Evolutionary conservation across 2,329 filamentous ascomycete species (phyloP).

Genomic region (Penicillium sp.): DNA sequence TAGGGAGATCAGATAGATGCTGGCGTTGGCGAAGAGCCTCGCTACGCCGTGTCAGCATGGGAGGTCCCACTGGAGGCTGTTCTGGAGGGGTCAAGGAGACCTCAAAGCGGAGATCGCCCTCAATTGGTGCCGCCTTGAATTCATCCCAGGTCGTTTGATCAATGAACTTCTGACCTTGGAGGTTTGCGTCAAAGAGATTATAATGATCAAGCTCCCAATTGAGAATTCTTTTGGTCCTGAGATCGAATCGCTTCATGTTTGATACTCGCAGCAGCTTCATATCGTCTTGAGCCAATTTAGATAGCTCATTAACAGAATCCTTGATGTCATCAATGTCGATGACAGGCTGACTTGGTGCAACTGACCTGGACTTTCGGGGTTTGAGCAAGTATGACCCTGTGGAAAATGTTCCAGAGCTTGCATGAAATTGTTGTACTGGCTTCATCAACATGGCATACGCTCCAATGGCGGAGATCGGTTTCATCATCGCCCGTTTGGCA

Average conservation of each 20-base stretch:
- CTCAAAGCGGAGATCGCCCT: conserved; percentile 37
- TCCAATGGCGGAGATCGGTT: conserved; percentile 27
- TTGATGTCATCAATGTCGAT: conserved; percentile 11
- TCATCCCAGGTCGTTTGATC: conserved; percentile 36
- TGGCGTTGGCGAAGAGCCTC: neutral
- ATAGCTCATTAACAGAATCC: conserved; percentile 28
- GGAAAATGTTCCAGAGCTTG: conserved; percentile 46
- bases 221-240: conserved; percentile 34
- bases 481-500: conserved; percentile 21
- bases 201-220: conserved; percentile 40
- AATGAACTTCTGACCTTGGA: conserved; percentile 34
- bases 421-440: conserved; percentile 41
- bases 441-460: conserved; percentile 40
- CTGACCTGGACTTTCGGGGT: conserved; percentile 15
- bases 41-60: conserved; percentile 7
- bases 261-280: conserved; percentile 14
- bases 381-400: conserved; percentile 36
- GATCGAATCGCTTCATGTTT: conserved; percentile 31
- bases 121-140: conserved; percentile 34
- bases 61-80: neutral
- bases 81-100: conserved; percentile 16
- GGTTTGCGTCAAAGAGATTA: conserved; percentile 27
- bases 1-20: neutral
- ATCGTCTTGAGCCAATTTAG: conserved; percentile 28
- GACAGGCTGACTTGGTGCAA: conserved; percentile 3